Evolutionary conservation across 371 early-diverging fungal species (phyloP), one percentile per base, ranked within the genome.

Genomic region (Encephalitozoon romaleae): DNA sequence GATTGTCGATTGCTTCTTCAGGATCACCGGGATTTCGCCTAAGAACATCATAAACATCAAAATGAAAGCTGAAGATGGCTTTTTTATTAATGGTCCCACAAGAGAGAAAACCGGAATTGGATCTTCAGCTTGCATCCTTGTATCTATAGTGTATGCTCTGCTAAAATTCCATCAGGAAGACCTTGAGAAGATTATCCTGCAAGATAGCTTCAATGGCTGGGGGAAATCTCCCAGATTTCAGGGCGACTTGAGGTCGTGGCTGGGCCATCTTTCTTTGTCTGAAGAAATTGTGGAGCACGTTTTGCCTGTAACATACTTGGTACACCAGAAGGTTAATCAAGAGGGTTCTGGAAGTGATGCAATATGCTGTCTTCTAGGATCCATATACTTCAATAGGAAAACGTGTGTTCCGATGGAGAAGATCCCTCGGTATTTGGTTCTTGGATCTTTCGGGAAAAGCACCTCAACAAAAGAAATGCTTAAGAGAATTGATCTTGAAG

Each of bases 71-170:
- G 77, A 65, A 23, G 54, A 76, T 1, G 65, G 30, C 2, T 70
- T 76, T 25, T 76, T 69, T 65, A 1, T 34, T 4, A 32, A 21
- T 15, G 53, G 66, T 2, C 21, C 49, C 18, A 8, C 18, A 26
- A 30, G 47, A 18, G 39, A 70, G 8, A 76, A 76, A 39, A 70
- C 66, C 2, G 77, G 77, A 15, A 32, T 76, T 18, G 77, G 77
- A 8, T 70, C 70, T 23, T 70, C 70, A 4, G 30, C 65, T n/a
- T 69, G 70, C 25, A 30, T 70, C 4, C 21, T 70, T 41, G 59
- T 70, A 9, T 47, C 43, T 30, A 55, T 70, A 65, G 49, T 70
- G 18, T 52, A 70, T 53, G 32, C 43, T 15, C 43, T 76, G 0
- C 21, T 64, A 2, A 42, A 28, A 53, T 26, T 42, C 9, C 49